Conservation (phyloP, 1,139 yeast species). For the Pichia sp. region DNA sequence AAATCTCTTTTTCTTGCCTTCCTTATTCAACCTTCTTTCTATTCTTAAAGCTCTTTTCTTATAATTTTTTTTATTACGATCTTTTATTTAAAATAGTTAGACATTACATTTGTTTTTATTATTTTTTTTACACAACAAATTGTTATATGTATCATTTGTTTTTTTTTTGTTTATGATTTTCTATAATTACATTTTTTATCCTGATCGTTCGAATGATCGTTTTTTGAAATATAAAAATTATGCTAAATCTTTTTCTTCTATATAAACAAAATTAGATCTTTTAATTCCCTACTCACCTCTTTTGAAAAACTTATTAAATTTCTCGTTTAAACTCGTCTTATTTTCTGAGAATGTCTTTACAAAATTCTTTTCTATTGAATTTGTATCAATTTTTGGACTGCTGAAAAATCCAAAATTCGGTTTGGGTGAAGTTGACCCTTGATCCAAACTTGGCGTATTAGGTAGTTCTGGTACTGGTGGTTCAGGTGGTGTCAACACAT, state of each 20-base stretch:
- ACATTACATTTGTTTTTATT: not conserved
- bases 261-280: too few relatives aligned
- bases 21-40: not conserved
- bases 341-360: conserved; percentile 29
- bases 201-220: not conserved
- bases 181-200: not conserved
- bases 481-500: conserved; percentile 6
- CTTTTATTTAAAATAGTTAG: not conserved
- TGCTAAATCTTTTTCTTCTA: too few relatives aligned
- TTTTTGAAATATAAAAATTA: too few relatives aligned
- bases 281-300: conserved; percentile 15
- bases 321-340: conserved; percentile 30
- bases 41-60: not conserved
- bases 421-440: conserved; percentile 10
- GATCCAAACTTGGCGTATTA: not conserved
- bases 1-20: not conserved
- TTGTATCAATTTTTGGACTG: conserved; percentile 22
- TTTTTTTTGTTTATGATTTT: not conserved
- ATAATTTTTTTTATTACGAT: not conserved
- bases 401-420: conserved; percentile 22
- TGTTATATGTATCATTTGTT: not conserved
- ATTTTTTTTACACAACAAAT: not conserved
- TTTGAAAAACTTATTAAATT: conserved; percentile 31
- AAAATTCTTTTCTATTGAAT: conserved; percentile 29
- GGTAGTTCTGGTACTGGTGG: conserved; percentile 3